Percentiles rank a stretch among this genome's conserved stretches.
Evolutionary conservation across 2,329 filamentous ascomycete species (phyloP).

Genomic region (Trichoderma atrobrunneum): DNA sequence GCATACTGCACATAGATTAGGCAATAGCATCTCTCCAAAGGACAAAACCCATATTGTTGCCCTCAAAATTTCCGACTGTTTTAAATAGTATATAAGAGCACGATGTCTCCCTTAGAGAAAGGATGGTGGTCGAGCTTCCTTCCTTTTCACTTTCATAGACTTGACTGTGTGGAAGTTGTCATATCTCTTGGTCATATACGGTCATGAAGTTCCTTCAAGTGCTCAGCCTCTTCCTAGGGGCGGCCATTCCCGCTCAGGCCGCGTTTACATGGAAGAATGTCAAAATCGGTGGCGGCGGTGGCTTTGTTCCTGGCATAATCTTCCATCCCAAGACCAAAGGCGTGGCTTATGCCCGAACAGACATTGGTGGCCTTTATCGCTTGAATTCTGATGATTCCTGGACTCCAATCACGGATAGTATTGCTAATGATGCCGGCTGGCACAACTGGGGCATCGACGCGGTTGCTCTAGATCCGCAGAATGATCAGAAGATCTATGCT

Average conservation of each 20-base stretch:
- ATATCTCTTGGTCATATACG: not conserved
- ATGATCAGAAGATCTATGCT: constrained; percentile 9
- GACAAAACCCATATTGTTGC: not conserved
- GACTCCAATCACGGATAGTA: not conserved
- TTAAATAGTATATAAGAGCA: not conserved
- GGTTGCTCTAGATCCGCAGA: constrained; percentile 3
- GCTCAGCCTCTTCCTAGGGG: not conserved
- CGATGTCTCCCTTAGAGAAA: not conserved
- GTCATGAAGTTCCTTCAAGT: not conserved
- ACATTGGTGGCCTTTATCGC: constrained; percentile 8
- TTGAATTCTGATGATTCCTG: constrained; percentile 10
- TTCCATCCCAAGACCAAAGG: constrained; percentile 12
- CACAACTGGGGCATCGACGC: constrained; percentile 12
- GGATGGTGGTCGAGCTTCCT: not conserved
- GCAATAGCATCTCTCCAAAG: not conserved
- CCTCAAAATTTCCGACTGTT: not conserved
- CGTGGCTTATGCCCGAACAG: constrained; percentile 1
- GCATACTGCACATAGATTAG: not conserved
- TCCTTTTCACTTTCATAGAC: not conserved
- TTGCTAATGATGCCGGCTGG: constrained; percentile 6
- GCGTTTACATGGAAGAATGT: constrained; percentile 13
- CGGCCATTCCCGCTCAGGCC: constrained; percentile 1
- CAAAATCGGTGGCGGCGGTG: constrained; percentile 9
- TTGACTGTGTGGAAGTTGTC: not conserved
- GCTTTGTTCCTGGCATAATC: constrained; percentile 11